These are phyloP conservation scores for Rhodamnia rubescens DNA, from an alignment of 345 rosid genomes.

Conservation along the genomic window DNA sequence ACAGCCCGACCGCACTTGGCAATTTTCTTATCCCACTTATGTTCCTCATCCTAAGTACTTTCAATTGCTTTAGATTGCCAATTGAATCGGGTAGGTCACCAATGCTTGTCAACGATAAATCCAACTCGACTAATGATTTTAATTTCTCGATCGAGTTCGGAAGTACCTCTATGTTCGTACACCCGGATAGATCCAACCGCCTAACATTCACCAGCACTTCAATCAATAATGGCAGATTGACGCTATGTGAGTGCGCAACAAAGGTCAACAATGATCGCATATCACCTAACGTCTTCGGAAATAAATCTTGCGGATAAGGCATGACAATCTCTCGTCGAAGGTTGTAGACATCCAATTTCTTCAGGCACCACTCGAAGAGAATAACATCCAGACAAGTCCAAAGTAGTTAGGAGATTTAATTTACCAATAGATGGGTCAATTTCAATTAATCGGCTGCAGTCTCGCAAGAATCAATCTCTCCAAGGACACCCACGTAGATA, in stretches of 20 bases:
- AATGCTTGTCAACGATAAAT: neutral
- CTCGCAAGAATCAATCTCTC: accelerated
- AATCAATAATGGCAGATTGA: neutral
- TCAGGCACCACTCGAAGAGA: neutral
- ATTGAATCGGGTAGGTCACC: neutral
- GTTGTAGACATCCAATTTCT: neutral
- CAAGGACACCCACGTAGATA: neutral
- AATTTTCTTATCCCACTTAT: neutral
- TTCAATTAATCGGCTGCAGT: neutral
- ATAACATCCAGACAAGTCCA: neutral
- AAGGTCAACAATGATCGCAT: neutral
- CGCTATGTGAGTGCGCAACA: too few species aligned
- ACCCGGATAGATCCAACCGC: accelerated
- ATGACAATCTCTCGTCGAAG: neutral
- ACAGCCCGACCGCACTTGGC: neutral
- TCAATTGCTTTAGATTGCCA: neutral
- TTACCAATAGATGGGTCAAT: neutral
- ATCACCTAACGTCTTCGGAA: neutral
- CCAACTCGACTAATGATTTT: neutral
- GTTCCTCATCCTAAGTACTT: accelerated
- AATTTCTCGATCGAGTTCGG: accelerated
- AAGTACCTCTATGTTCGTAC: accelerated
- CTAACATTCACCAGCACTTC: neutral
- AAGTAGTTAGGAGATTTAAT: neutral
- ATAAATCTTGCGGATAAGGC: neutral